Evolutionary conservation across 2,329 filamentous ascomycete species (phyloP), one percentile per base, ranked within the genome.

Genomic region (Botrytis elliptica): DNA sequence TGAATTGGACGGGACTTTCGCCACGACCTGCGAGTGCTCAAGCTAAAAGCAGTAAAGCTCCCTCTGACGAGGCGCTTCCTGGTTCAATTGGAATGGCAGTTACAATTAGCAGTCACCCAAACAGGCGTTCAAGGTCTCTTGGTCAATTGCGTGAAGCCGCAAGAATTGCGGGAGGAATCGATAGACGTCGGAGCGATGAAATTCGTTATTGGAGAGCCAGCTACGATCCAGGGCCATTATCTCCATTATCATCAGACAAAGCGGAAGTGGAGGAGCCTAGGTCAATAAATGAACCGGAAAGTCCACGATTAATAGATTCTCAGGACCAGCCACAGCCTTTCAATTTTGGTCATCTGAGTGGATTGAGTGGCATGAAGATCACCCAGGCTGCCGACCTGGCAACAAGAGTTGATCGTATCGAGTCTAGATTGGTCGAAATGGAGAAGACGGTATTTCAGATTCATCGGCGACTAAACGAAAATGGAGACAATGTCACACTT

Each of bases 151-250:
- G 85, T 8, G 83, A 85, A 44, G 76, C 84, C 33, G 81, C 82
- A 4, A 80, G 81, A 66, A 33, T 29, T 33, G 44, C 29, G 6
- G 78, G 77, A 29, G 80, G 82, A 36, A 81, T 81, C 59, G 74
- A 80, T 6, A 85, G 88, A 62, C 85, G 88, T 52, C 86, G 89
- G 44, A 91, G 88, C 78, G 88, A 89, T 72, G 89, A 91, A 79
- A 90, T 91, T 57, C 86, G 88, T 20, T 89, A 88, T 77, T 91
- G 89, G 88, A 85, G 89, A 74, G 86, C 88, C 77, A 90, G 89
- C 75, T 88, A 89, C 75, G 86, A 86, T 64, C 84, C 84, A 0
- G 84, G 84, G 1, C 83, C 86, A 69, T 79, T 86, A 72, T 89
- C 88, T 10, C 87, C 87, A 0, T 81, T 86, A 46, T 86, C 87